Conservation (phyloP, 805 yeast species). For the Brettanomyces naardenensis region DNA sequence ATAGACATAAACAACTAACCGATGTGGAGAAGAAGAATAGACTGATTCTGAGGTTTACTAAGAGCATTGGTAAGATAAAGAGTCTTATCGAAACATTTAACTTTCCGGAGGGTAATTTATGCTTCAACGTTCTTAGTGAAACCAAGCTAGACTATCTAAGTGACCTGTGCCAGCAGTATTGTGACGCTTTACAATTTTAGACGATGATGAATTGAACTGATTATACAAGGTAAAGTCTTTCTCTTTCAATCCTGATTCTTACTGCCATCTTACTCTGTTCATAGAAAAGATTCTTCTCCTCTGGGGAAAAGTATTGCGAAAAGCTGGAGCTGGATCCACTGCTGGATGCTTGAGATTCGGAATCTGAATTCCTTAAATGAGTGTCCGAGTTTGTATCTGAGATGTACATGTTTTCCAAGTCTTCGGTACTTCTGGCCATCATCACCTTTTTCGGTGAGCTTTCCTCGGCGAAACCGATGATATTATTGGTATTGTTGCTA, state of each 20-base stretch:
- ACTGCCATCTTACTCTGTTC: slow-evolving; percentile 29
- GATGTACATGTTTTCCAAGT: slow-evolving; percentile 9
- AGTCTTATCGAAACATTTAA: slow-evolving; percentile 23
- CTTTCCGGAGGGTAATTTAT: slow-evolving; percentile 29
- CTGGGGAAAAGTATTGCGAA: slow-evolving; percentile 14
- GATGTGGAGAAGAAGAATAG: slow-evolving; percentile 16
- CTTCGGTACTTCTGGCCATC: not conserved
- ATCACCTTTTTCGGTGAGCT: slow-evolving; percentile 4
- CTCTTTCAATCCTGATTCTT: slow-evolving; percentile 27
- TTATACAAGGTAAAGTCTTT: slow-evolving; percentile 10
- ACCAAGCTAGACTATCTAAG: slow-evolving; percentile 28
- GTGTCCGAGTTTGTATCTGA: slow-evolving; percentile 12
- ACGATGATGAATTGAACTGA: not conserved
- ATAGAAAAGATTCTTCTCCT: slow-evolving; percentile 19
- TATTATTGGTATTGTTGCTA: not conserved
- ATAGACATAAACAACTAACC: slow-evolving; percentile 3
- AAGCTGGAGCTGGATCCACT: slow-evolving; percentile 6
- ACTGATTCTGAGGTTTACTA: slow-evolving; percentile 24
- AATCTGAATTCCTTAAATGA: slow-evolving; percentile 2
- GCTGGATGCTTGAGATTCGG: slow-evolving; percentile 9
- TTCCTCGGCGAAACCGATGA: not conserved
- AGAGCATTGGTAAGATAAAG: slow-evolving; percentile 27
- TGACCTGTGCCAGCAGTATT: slow-evolving; percentile 32
- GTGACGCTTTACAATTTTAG: slow-evolving; percentile 31
- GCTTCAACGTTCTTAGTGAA: slow-evolving; percentile 30